Base-by-base conservation (phyloP, 73 alveolate genomes). In the Symbiodinium natans region DNA sequence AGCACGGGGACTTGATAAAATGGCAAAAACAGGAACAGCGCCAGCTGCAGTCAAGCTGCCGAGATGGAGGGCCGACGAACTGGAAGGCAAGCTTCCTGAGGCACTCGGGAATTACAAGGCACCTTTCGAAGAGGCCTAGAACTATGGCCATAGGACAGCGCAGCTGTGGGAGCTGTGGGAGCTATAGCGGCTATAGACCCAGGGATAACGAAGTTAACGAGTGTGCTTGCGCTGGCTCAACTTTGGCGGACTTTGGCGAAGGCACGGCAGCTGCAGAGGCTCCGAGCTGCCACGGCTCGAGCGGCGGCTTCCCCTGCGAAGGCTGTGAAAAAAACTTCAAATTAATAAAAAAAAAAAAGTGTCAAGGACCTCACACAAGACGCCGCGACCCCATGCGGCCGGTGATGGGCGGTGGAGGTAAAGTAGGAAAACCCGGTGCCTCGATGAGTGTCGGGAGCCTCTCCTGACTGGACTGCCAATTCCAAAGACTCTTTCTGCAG, bases 71-170 rank as follows among this genome's bases (percentile, higher is more conserved):
- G 17, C 97, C 97, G 13, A 90, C 97, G 25, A 90, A 90, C 40
- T 90, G 97, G 39, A 41, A 63, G 21, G 97, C 97, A 68, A 90
- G 87, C 80, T 90, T 90, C 97, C 97, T 90, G 80, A 23, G 59
- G 59, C 21, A 25, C 75, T 25, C 7, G 36, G 75, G 34, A 1
- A 63, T 1, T 7, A 29, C 34, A 21, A 25, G 40, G 80, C 13
- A 46, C 21, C 21, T 6, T 46, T 46, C 13, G 13, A 9, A 46
- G 6, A 9, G 59, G 59, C 21, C 6, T 46, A 46, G 13, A 9
- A 13, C 21, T 9, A 46, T 9, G 13, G 59, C 6, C 6, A 46
- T 9, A 9, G 59, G 59, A 46, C 6, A 46, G 21, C 13, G 13
- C 59, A 9, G 13, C 13, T 9, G 13, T 46, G 59, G 59, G 59